Evolutionary conservation across 2,329 filamentous ascomycete genomes (phyloP), one percentile per base, ranked within the genome.

Genomic region (Fusarium tupiense): DNA sequence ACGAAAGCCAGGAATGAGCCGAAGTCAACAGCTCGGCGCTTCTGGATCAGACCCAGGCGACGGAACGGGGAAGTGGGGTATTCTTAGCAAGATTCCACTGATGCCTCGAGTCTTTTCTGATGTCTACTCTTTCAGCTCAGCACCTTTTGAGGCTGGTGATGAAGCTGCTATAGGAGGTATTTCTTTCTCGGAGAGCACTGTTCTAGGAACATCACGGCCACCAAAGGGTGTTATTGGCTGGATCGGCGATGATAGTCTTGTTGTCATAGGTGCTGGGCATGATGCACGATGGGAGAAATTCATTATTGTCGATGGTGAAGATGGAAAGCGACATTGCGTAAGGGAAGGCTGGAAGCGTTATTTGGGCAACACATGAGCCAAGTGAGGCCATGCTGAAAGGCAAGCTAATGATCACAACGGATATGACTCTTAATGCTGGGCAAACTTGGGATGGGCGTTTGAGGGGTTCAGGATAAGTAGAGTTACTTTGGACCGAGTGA

Each of bases 211-310:
- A 22, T 84, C 85, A 20, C 83, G 90, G 58, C 91, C 94, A 20
- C 88, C 91, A 17, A 98, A 97, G 81, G 96, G 96, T 0, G 85
- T 96, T 13, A 88, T 98, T 64, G 95, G 95, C 5, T 98, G 97
- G 94, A 87, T 91, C 16, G 88, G 91, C 73, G 93, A 98, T 72
- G 86, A 90, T 29, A 93, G 89, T 22, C 84, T 98, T 17, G 84
- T 95, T 4, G 91, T 97, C 2, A 86, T 97, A 57, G 93, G 95
- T 8, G 93, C 94, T 2, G 95, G 95, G 0, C 88, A 89, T 68
- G 93, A 96, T 80, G 93, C 93, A 22, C 88, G 93, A 58, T 98
- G 95, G 94, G 95, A 98, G 84, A 95, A 93, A 70, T 98, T 97
- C 77, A 86, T 91, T 26, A 85, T 97, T 59, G 87, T 87, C n/a